phyloP scores from a whole-genome alignment of 257 asterid genomes.

The Salvia rosmarinus region DNA sequence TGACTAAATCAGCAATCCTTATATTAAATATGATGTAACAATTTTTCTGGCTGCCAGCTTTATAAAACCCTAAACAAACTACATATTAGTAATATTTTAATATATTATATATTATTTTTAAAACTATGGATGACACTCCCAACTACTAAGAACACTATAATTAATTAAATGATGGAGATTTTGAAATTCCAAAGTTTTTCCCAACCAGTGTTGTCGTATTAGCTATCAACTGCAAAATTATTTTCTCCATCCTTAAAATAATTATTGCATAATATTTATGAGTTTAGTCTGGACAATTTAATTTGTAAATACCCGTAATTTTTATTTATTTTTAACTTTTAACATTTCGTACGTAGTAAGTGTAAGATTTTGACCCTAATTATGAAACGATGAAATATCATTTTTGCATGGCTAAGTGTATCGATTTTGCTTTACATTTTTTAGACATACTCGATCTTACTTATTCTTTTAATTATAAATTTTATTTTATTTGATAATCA shows the following conservation, averaged over 20 bases:
- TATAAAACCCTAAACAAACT: slow-evolving; percentile 22
- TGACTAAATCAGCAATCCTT: not conserved
- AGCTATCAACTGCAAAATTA: not conserved
- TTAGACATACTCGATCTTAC: not conserved
- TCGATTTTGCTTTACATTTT: not conserved
- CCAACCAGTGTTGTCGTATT: not conserved
- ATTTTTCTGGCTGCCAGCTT: slow-evolving; percentile 35
- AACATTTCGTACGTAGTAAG: too few species aligned
- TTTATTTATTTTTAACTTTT: not conserved
- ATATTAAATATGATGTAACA: not conserved
- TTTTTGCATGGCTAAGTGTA: too few species aligned
- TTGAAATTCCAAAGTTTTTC: not conserved
- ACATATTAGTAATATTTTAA: not conserved
- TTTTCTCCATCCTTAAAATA: not conserved
- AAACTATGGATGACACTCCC: not conserved
- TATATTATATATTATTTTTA: not conserved
- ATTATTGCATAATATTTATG: not conserved
- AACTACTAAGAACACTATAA: not conserved
- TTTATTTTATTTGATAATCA: too few species aligned
- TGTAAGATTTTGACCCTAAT: too few species aligned
- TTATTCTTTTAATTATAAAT: not conserved
- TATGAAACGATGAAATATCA: too few species aligned
- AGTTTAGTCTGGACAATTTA: not conserved
- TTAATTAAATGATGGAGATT: not conserved
- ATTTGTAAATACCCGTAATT: not conserved